Base-by-base conservation (phyloP, 371 early-diverging fungal genomes). In the Mortierella sp. region DNA sequence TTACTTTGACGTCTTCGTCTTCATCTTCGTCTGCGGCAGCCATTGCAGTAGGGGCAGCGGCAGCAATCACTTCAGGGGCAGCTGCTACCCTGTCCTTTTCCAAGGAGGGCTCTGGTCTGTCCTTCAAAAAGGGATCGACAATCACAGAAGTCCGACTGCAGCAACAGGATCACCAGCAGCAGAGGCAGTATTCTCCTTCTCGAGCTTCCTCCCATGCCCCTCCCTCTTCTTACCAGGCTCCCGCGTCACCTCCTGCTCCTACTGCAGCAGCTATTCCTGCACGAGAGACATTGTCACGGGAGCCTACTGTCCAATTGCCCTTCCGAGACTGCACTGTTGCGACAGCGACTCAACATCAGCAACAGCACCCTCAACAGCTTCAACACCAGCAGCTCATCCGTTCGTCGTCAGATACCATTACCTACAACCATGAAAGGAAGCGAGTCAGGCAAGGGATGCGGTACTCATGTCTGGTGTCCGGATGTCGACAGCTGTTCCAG, bases 381-480 rank as follows among this genome's bases (percentile, higher is more conserved):
- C 57, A 55, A 11, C 10, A 28, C 11, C 37, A 64, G 16, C 34
- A 5, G 21, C 37, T 64, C 64, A 3, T 19, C 37, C 64, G 37
- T 16, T 64, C 64, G 2, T 19, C 64, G 6, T 37, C 64, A 21
- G 19, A 37, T 21, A 46, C 13, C 48, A 8, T 46, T 13, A 46
- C 48, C 48, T 37, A 59, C 37, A 64, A 1, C 6, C 64, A 64
- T 21, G 64, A 64, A 5, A 64, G 64, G 19, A 64, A 64, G 64
- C 31, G 64, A 5, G 64, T 21, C 19, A 72, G 53, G 54, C 34
- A 51, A 72, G 53, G 72, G 3, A 72, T 72, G 72, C 48, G 72
- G 21, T 72, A 73, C 54, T 48, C 72, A 3, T 50, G 53, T n/a
- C 53, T 51, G 10, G 40, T 40, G 24, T 40, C 54, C 2, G 48